Evolutionary conservation across 1,139 yeast species (phyloP).

Genomic region (Kodamaea arcana): DNA sequence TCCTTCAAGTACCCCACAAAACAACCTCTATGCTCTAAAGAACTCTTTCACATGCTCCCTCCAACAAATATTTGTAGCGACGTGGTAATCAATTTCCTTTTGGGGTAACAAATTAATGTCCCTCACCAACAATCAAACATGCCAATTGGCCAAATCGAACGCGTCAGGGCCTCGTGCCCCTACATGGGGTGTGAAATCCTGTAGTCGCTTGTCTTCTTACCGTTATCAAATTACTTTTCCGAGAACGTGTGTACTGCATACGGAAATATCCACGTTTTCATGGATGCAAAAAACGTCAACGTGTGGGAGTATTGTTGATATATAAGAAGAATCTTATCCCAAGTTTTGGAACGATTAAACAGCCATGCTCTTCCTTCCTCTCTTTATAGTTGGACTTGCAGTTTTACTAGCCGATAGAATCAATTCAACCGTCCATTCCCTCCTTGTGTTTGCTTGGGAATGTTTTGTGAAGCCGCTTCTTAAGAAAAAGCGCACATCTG

Average conservation of each 20-base stretch:
- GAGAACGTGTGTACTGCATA: neutral
- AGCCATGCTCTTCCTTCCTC: constrained; percentile 5
- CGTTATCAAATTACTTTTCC: neutral
- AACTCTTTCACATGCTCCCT: neutral
- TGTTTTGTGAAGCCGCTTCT: constrained; percentile 72
- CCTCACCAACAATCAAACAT: neutral
- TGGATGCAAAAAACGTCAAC: constrained; percentile 2
- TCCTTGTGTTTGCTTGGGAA: constrained; percentile 41
- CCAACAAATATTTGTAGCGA: neutral
- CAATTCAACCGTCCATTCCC: constrained; percentile 26
- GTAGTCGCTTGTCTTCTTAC: neutral
- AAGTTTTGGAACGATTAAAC: neutral
- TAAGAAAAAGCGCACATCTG: constrained; percentile 23
- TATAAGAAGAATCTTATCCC: neutral
- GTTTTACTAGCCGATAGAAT: constrained; percentile 15
- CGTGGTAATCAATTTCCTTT: neutral
- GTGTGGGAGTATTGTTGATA: constrained; percentile 1
- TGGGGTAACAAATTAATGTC: neutral
- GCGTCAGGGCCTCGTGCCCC: neutral
- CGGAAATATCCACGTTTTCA: neutral
- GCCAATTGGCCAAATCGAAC: neutral
- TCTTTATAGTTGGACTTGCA: constrained; percentile 6
- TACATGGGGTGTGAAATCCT: neutral
- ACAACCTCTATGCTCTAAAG: neutral
- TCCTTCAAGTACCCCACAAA: neutral